Conservation (phyloP, 257 asterid species). For the Capsicum pubescens region DNA sequence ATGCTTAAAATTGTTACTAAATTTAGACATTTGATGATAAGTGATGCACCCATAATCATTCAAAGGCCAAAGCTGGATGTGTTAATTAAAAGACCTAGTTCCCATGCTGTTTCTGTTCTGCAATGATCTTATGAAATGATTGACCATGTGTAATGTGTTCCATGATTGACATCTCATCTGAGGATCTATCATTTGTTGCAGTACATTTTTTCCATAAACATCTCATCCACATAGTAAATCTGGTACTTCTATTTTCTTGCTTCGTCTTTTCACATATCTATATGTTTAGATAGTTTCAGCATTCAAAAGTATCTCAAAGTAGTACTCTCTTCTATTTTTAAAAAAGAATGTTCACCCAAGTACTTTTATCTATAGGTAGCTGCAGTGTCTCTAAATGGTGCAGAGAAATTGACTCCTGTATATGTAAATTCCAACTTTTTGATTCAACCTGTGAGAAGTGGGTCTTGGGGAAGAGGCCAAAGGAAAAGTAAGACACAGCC, state of each 20-base stretch:
- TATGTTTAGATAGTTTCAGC: neutral
- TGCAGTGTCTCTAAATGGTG: slow-evolving; percentile 24
- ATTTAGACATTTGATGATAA: neutral
- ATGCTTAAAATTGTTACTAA: slow-evolving; percentile 5
- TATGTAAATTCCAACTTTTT: slow-evolving; percentile 24
- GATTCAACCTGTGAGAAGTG: slow-evolving; percentile 36
- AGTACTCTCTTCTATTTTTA: neutral
- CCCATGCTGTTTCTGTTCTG: slow-evolving; percentile 10
- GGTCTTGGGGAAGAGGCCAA: slow-evolving; percentile 36
- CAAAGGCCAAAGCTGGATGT: slow-evolving; percentile 22
- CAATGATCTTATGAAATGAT: neutral
- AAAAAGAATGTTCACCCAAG: slow-evolving; percentile 1
- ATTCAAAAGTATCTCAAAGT: neutral
- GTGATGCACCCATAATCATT: neutral
- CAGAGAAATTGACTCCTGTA: slow-evolving; percentile 25
- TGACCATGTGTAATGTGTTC: neutral
- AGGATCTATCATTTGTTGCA: too few species aligned
- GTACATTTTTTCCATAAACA: neutral
- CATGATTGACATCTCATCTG: too few species aligned
- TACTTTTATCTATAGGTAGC: slow-evolving; percentile 36
- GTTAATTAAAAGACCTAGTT: neutral
- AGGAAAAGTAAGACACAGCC: slow-evolving; percentile 63
- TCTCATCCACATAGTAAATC: slow-evolving; percentile 13
- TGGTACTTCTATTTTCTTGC: neutral
- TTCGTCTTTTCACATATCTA: slow-evolving; percentile 1